These are phyloP conservation scores for Mycena olivaceomarginata DNA, from an alignment of 768 basidiomycete genomes.

Conservation along the genomic window DNA sequence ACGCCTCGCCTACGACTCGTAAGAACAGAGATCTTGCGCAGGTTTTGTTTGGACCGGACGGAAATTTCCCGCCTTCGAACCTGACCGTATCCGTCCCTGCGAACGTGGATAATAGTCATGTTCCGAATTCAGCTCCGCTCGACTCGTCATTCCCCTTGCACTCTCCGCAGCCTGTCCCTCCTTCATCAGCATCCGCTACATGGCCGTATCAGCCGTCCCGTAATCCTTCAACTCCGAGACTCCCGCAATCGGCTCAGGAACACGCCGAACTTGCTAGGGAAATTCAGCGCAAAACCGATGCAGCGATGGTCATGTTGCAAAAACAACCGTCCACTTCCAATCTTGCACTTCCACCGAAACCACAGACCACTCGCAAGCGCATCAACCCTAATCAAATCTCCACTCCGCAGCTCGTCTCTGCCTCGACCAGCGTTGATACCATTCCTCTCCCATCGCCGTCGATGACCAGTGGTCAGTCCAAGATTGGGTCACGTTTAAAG, in stretches of 20 bases:
- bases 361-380: slow-evolving; percentile 72
- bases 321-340: slow-evolving; percentile 67
- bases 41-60: slow-evolving; percentile 76
- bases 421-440: slow-evolving; percentile 81
- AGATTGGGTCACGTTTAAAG: slow-evolving; percentile 84
- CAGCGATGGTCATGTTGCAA: slow-evolving; percentile 77
- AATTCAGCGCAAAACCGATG: slow-evolving; percentile 81
- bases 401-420: slow-evolving; percentile 78
- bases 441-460: slow-evolving; percentile 76
- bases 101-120: slow-evolving; percentile 13
- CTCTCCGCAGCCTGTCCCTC: slow-evolving; percentile 50
- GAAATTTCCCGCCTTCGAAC: slow-evolving; percentile 45
- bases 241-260: slow-evolving; percentile 66
- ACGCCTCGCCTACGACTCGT: slow-evolving; percentile 71
- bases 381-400: slow-evolving; percentile 81
- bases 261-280: slow-evolving; percentile 76
- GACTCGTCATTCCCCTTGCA: slow-evolving; percentile 43
- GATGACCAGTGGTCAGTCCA: slow-evolving; percentile 67
- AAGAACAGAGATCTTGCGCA: slow-evolving; percentile 86
- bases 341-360: slow-evolving; percentile 60
- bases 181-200: slow-evolving; percentile 47
- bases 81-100: slow-evolving; percentile 40
- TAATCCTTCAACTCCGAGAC: slow-evolving; percentile 65
- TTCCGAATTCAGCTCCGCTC: slow-evolving; percentile 41
- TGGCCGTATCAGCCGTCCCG: slow-evolving; percentile 61